Evolutionary conservation across 2,329 filamentous ascomycete genomes (phyloP).

Genomic region (Celoporthe dispersa): DNA sequence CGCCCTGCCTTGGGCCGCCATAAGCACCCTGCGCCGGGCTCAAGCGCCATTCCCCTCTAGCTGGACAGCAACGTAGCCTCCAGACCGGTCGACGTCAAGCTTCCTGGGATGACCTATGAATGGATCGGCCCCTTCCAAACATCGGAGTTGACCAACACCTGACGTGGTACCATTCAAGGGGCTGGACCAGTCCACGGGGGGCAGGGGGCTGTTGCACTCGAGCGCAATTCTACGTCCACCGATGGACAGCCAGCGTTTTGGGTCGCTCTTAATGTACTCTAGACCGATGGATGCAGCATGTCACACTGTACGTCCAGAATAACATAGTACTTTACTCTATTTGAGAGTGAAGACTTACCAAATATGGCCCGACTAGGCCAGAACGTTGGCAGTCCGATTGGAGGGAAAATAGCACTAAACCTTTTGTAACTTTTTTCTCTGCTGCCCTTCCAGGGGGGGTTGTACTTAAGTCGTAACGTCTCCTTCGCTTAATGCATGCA

Average conservation of each 20-base stretch:
- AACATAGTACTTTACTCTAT: background rate
- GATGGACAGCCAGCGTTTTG: background rate
- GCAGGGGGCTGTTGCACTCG: too few species aligned
- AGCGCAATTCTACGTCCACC: background rate
- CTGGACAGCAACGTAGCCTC: background rate
- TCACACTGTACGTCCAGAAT: background rate
- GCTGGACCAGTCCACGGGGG: background rate
- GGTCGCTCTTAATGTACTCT: background rate
- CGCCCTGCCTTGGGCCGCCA: background rate
- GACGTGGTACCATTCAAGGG: background rate
- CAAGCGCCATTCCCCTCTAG: background rate
- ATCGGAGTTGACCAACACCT: background rate
- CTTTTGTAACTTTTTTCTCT: background rate
- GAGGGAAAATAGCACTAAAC: constrained; percentile 3
- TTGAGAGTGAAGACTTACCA: background rate
- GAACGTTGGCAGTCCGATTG: background rate
- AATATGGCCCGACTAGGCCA: background rate
- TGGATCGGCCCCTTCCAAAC: background rate
- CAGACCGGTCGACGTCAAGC: background rate
- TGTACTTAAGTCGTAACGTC: background rate
- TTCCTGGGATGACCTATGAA: background rate
- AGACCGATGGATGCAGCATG: background rate
- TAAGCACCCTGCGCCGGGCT: background rate
- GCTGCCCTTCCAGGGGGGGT: background rate
- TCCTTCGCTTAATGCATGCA: background rate